Evolutionary conservation across 805 yeast species (phyloP).

Genomic region (Lipomyces mesembrius): DNA sequence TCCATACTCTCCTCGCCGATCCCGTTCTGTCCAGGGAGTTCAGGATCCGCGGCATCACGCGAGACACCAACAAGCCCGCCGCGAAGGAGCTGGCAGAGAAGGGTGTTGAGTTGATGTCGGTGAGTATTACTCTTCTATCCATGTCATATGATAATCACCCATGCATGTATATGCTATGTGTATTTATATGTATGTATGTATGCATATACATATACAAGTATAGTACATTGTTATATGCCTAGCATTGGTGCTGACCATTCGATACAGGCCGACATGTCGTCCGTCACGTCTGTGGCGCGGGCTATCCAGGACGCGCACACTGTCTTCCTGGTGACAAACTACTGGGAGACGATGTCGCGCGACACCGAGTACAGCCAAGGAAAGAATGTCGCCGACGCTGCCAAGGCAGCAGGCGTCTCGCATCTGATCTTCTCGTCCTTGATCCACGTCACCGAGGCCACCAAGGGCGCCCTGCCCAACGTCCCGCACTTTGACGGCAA

Average conservation of each 20-base stretch:
- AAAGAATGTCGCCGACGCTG: conserved; percentile 14
- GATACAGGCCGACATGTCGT: conserved; percentile 12
- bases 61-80: conserved; percentile 17
- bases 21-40: conserved; percentile 15
- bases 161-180: neutral
- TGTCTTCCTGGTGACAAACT: conserved; percentile 12
- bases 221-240: too few species aligned
- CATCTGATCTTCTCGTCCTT: conserved; percentile 19
- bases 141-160: too few species aligned
- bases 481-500: conserved; percentile 12
- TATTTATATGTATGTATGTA: too few species aligned
- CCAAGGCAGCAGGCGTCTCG: conserved; percentile 7
- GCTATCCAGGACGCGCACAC: conserved; percentile 11
- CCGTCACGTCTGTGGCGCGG: neutral
- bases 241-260: conserved; percentile 5
- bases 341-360: neutral
- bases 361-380: conserved; percentile 7
- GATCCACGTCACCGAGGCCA: conserved; percentile 13
- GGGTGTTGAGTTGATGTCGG: conserved; percentile 11
- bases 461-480: conserved; percentile 5
- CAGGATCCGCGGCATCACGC: conserved; percentile 35
- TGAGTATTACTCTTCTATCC: neutral
- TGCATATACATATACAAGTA: neutral
- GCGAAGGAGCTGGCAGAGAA: conserved; percentile 9
- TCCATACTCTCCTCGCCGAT: conserved; percentile 15